Percentiles rank a stretch among this genome's conserved stretches.
phyloP scores from a whole-genome alignment of 2,329 filamentous ascomycete genomes.

The Fusarium heterosporum region DNA sequence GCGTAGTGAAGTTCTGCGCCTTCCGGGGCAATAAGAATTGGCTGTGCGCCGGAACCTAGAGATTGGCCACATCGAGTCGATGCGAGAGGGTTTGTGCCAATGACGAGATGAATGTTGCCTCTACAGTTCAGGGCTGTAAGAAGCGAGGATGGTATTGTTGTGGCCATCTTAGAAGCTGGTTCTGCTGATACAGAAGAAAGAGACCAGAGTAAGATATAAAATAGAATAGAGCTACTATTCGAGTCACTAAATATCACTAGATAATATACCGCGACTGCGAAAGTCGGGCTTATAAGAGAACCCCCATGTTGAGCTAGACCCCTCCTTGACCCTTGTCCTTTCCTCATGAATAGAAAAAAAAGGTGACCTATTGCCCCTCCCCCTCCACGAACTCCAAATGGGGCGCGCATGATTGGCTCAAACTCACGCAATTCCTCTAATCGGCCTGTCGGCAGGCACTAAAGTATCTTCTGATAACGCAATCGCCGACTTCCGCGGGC shows the following conservation, averaged over 20 bases:
- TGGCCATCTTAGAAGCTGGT: slow-evolving; percentile 15
- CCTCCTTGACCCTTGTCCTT: slow-evolving; percentile 18
- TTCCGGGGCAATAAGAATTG: slow-evolving; percentile 80
- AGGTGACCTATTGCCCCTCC: slow-evolving; percentile 35
- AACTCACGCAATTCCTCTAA: slow-evolving; percentile 52
- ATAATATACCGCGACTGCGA: slow-evolving; percentile 21
- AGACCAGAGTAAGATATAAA: too few species aligned
- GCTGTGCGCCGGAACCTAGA: slow-evolving; percentile 82
- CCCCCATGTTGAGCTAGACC: slow-evolving; percentile 15
- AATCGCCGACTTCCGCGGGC: slow-evolving; percentile 48
- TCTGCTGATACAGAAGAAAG: slow-evolving; percentile 21
- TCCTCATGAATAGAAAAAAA: slow-evolving; percentile 31
- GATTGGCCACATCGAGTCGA: slow-evolving; percentile 84
- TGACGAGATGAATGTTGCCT: slow-evolving; percentile 81
- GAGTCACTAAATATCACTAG: neutral
- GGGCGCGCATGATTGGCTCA: slow-evolving; percentile 40
- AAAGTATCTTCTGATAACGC: slow-evolving; percentile 27
- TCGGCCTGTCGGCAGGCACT: slow-evolving; percentile 45
- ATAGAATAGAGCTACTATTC: neutral
- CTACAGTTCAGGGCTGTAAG: slow-evolving; percentile 79
- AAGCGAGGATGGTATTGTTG: slow-evolving; percentile 59
- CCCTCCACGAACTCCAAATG: slow-evolving; percentile 39
- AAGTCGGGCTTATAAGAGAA: slow-evolving; percentile 38
- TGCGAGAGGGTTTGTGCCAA: slow-evolving; percentile 90
- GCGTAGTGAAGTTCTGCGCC: slow-evolving; percentile 68